Percentiles rank a stretch among this genome's conserved stretches.
Conservation (phyloP, 257 asterid species). For the Nicotiana attenuata region DNA sequence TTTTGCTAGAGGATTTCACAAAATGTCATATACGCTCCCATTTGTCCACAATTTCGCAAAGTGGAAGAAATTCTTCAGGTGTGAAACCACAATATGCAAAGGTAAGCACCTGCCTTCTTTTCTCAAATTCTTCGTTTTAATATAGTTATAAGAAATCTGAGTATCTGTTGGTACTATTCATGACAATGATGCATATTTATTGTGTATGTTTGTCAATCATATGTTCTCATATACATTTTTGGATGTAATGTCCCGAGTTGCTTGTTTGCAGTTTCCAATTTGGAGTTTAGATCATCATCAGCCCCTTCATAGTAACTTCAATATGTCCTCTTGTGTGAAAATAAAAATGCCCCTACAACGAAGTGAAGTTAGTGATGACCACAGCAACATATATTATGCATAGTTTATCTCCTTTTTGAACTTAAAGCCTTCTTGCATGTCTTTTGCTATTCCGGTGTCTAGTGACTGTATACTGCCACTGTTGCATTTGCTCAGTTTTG, state of each 20-base stretch:
- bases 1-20: constrained; percentile 85
- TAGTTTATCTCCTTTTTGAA: background rate
- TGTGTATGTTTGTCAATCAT: background rate
- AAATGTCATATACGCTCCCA: constrained; percentile 69
- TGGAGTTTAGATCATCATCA: background rate
- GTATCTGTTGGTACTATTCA: background rate
- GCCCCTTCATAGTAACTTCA: background rate
- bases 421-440: background rate
- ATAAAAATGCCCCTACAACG: background rate
- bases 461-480: too few relatives aligned
- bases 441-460: background rate
- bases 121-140: constrained; percentile 1
- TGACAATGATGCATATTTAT: background rate
- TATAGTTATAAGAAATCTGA: background rate
- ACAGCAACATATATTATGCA: background rate
- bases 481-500: too few relatives aligned
- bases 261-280: background rate
- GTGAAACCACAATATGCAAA: constrained; percentile 44
- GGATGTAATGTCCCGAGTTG: background rate
- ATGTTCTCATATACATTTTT: background rate
- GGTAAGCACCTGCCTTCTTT: constrained; percentile 31
- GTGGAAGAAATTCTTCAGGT: constrained; percentile 23
- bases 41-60: constrained; percentile 45
- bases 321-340: background rate
- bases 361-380: background rate